Evolutionary conservation across 23 red algal species (phyloP).

Genomic region (Chondrus crispus): DNA sequence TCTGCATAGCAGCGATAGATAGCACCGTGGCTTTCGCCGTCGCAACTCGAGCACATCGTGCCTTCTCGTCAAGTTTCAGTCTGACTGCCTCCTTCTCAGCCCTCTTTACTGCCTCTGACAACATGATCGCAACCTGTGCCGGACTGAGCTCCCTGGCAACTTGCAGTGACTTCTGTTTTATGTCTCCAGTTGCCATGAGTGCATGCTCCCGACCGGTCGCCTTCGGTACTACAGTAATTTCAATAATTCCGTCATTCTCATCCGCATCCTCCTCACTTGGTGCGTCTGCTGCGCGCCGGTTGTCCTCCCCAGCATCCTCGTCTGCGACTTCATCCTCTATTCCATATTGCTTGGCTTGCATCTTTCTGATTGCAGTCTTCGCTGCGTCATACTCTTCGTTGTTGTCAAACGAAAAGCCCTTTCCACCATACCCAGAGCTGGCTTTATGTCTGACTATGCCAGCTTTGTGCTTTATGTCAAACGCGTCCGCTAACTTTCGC

Average conservation of each 20-base stretch:
- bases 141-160: neutral
- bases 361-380: conserved; percentile 42
- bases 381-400: conserved; percentile 71
- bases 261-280: conserved; percentile 25
- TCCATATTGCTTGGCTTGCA: conserved; percentile 62
- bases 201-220: neutral
- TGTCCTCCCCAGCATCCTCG: conserved; percentile 1
- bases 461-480: conserved; percentile 59
- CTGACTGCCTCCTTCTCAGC: conserved; percentile 5
- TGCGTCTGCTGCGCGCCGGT: neutral
- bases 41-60: conserved; percentile 22
- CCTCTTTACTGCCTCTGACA: conserved; percentile 18
- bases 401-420: conserved; percentile 85
- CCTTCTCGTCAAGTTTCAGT: conserved; percentile 31
- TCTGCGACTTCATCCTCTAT: conserved; percentile 56
- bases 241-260: conserved; percentile 19
- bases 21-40: conserved; percentile 49
- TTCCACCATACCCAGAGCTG: conserved; percentile 82
- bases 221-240: neutral
- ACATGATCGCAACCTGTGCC: conserved; percentile 9
- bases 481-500: conserved; percentile 57
- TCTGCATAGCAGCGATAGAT: conserved; percentile 31
- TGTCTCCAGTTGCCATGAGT: neutral
- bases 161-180: neutral
- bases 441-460: conserved; percentile 45